Evolutionary conservation across 179 eudicot genomes (phyloP), one percentile per base, ranked within the genome.

Genomic region (Beta macrorhiza): DNA sequence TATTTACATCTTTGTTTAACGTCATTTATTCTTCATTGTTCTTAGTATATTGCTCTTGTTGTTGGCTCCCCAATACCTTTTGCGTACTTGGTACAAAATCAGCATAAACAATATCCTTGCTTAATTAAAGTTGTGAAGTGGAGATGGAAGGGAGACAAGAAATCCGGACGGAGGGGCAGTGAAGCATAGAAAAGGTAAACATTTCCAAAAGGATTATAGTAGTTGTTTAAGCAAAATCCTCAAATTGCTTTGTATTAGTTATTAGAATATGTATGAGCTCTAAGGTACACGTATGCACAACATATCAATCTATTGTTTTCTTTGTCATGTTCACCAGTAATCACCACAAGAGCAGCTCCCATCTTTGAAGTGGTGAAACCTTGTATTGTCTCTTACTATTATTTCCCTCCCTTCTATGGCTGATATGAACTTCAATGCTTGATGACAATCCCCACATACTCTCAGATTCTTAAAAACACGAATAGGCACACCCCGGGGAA

Each of bases 341-440:
- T 93, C 97, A 68, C 91, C 89, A 85, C 93, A 92, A 75, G 98
- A 92, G 83, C 97, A 92, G 59, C 20, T 87, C 45, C 98, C 94
- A 29, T 90, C 86, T 79, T 81, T 82, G 81, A 93, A 91, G 90
- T 91, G 94, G 75, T 92, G 98, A 91, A 92, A 93, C 80, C 97
- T 83, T 14, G 90, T 86, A 16, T 87, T 90, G 79, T 92, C 97
- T 83, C 98, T 83, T 58, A 91, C 91, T 78, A 91, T 85, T 42
- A 93, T 89, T 75, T 92, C 94, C 82, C 97, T 90, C 76, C 80
- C 86, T 85, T 91, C 98, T 20, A 92, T 75, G 47, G 76, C 81
- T 0, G 98, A 93, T 47, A 92, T 90, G 79, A 80, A 88, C 85
- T 92, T 92, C 42, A 88, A 86, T 17, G 93, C 95, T 6, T 51